Evolutionary conservation across 2,329 filamentous ascomycete genomes (phyloP).

Genomic region (Sporothrix brunneoviolacea): DNA sequence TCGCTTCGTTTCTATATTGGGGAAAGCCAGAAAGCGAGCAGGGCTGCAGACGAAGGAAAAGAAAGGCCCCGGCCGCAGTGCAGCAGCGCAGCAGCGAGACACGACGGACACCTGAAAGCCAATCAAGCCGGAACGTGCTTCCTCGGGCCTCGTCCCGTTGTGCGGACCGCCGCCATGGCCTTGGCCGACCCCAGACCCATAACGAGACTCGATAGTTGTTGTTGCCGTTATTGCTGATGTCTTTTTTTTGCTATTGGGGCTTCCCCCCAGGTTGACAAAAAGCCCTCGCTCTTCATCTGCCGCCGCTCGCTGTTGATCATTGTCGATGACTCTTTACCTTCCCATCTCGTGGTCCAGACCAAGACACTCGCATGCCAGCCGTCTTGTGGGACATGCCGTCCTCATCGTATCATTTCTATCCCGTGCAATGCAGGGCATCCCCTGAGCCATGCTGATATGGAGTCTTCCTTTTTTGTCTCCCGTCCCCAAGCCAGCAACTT

Average conservation of each 20-base stretch:
- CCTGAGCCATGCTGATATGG: neutral
- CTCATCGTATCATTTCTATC: neutral
- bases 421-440: neutral
- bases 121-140: slow-evolving; percentile 21
- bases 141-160: slow-evolving; percentile 2
- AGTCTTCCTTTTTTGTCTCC: no score
- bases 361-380: no score
- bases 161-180: slow-evolving; percentile 5
- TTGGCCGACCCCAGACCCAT: neutral
- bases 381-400: neutral
- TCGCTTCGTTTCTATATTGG: neutral
- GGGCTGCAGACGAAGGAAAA: neutral
- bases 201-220: neutral
- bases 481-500: no score
- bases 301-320: no score
- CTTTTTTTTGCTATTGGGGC: neutral
- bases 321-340: no score
- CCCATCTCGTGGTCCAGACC: no score
- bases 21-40: neutral
- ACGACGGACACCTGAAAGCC: slow-evolving; percentile 10
- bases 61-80: slow-evolving; percentile 1
- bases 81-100: neutral
- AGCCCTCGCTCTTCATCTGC: no score
- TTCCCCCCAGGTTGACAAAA: no score
- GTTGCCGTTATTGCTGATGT: no score